These are phyloP conservation scores for Solanum bukasovii DNA, from an alignment of 257 asterid genomes.

Conservation along the genomic window DNA sequence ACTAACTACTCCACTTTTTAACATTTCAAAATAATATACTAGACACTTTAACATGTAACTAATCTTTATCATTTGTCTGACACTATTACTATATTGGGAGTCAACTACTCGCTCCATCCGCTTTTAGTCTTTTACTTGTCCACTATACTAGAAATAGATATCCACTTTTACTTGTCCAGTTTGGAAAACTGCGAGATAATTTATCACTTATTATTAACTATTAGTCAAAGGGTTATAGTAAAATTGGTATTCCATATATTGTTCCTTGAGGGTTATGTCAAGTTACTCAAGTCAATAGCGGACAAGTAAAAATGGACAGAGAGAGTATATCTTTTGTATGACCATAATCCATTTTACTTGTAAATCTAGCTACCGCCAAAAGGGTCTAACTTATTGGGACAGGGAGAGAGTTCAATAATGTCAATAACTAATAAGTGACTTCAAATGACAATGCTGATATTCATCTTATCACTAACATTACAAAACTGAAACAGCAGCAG, in stretches of 20 bases:
- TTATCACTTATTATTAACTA: neutral
- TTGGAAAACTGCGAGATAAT: too few relatives aligned
- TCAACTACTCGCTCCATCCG: neutral
- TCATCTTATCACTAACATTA: neutral
- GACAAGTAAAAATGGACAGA: neutral
- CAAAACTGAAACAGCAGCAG: neutral
- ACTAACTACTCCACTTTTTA: neutral
- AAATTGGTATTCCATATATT: neutral
- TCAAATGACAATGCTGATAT: neutral
- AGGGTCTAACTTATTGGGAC: neutral
- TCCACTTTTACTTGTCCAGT: neutral
- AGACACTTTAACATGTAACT: neutral
- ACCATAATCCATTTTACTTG: neutral
- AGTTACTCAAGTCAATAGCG: too few relatives aligned
- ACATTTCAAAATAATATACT: neutral
- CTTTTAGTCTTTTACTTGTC: neutral
- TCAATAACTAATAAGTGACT: neutral
- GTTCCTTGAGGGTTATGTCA: neutral
- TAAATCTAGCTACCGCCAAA: neutral
- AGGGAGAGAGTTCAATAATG: neutral
- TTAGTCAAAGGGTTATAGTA: neutral
- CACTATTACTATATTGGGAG: neutral
- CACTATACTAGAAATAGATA: neutral
- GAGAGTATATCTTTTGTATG: neutral
- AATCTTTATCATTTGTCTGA: neutral